Evolutionary conservation across 2,329 filamentous ascomycete species (phyloP).

Genomic region (Paecilomyces sp.): DNA sequence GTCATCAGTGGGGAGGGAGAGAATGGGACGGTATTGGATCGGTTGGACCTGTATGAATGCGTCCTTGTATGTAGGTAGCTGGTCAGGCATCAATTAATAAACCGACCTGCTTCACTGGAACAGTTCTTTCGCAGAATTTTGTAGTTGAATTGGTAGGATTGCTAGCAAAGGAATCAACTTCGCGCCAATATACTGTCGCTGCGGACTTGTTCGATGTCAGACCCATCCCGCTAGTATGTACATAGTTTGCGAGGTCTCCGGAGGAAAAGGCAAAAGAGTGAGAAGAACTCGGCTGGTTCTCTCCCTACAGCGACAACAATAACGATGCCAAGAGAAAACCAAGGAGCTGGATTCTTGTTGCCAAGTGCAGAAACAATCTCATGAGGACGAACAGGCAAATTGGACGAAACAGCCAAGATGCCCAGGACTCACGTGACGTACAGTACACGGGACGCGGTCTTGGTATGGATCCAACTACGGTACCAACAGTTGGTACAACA

Average conservation of each 20-base stretch:
- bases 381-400: neutral
- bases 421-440: neutral
- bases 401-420: neutral
- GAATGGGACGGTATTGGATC: neutral
- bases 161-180: too few relatives aligned
- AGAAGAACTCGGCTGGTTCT: too few relatives aligned
- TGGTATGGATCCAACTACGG: too few relatives aligned
- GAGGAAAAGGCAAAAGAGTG: too few relatives aligned
- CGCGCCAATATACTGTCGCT: too few relatives aligned
- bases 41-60: neutral
- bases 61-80: neutral
- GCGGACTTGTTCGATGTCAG: too few relatives aligned
- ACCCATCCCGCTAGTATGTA: too few relatives aligned
- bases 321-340: neutral
- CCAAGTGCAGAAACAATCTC: neutral
- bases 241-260: too few relatives aligned
- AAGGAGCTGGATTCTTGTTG: neutral
- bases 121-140: neutral
- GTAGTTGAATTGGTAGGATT: too few relatives aligned
- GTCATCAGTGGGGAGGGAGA: neutral
- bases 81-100: neutral
- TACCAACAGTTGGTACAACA: too few relatives aligned
- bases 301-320: too few relatives aligned
- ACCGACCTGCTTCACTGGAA: neutral
- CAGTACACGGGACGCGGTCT: too few relatives aligned